Base-by-base conservation (phyloP, 768 basidiomycete species). In the Hypholoma sublateritium region DNA sequence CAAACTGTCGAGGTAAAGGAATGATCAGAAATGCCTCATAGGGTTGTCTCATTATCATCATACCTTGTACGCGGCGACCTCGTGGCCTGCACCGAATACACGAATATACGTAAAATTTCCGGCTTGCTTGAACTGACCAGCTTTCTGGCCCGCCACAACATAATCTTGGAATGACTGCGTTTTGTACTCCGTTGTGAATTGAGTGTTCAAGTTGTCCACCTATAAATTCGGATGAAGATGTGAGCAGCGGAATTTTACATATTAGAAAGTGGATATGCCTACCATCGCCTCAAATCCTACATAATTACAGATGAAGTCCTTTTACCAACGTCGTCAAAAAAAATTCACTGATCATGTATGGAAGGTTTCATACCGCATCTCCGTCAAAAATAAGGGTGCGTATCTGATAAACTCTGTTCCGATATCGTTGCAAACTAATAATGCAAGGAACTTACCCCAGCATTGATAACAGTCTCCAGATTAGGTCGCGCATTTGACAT, bases 261-360 rank as follows among this genome's bases (percentile, higher is more conserved):
- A 2, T 41, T 22, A 16, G 17, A 49, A 11, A 17, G 5, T 32
- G 17, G 6, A 34, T 12, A 4, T 22, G 19, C 32, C 39, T 41
- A 51, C 53, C 53, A 53, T 53, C 2, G n/a, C 43, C 34, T 53
- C 53, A 25, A 53, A 25, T 6, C 53, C 53, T n/a, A 45, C 43
- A 6, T 35, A 53, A 35, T 53, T 53, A 42, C 44, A 22, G 22
- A 53, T 45, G 17, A 44, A 53, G 17, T 53, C 53, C 53, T 53
- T 12, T 6, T 13, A 16, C 25, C 11, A 45, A 16, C 22, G 4
- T 19, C 17, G 21, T 44, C n/a, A 22, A n/a, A n/a, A n/a, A n/a
- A n/a, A 32, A 21, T 13, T 11, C 32, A 21, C 8, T 14, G 36
- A 16, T 9, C 28, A 5, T 19, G n/a, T 16, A 14, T 2, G 22